A percentile compares a stretch with the other conserved stretches of the same genome.
Evolutionary conservation across 2,329 filamentous ascomycete species (phyloP).

Genomic region (Erysiphe pisi): DNA sequence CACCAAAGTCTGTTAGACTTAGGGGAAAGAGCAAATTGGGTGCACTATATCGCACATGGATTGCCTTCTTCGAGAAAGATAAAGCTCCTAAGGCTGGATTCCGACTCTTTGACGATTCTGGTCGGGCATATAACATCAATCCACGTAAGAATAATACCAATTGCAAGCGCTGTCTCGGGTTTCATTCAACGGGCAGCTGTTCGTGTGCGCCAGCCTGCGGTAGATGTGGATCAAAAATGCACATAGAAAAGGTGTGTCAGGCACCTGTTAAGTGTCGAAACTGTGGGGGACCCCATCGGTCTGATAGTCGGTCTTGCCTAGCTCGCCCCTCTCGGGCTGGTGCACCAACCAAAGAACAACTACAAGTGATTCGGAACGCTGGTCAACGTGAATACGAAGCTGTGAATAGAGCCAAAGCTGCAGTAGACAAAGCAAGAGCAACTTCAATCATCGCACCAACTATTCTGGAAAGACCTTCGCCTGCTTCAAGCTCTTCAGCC

Average conservation of each 20-base stretch:
- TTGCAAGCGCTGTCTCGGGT: neutral
- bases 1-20: neutral
- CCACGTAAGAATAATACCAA: neutral
- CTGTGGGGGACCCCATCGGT: neutral
- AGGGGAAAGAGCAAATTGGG: constrained; percentile 11
- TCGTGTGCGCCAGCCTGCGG: neutral
- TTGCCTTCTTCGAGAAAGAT: neutral
- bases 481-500: too few relatives aligned
- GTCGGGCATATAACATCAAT: neutral
- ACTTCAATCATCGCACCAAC: too few relatives aligned
- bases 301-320: neutral
- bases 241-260: neutral
- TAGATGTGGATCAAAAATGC: neutral
- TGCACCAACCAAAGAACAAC: neutral
- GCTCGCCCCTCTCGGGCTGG: neutral
- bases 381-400: neutral
- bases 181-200: neutral
- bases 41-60: neutral
- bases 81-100: neutral
- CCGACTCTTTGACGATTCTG: constrained; percentile 8
- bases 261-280: neutral
- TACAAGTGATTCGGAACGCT: neutral
- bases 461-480: too few relatives aligned
- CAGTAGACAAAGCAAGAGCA: neutral
- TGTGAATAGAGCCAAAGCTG: neutral